phyloP scores from a whole-genome alignment of 179 eudicot species.

The Kewa caespitosa region DNA sequence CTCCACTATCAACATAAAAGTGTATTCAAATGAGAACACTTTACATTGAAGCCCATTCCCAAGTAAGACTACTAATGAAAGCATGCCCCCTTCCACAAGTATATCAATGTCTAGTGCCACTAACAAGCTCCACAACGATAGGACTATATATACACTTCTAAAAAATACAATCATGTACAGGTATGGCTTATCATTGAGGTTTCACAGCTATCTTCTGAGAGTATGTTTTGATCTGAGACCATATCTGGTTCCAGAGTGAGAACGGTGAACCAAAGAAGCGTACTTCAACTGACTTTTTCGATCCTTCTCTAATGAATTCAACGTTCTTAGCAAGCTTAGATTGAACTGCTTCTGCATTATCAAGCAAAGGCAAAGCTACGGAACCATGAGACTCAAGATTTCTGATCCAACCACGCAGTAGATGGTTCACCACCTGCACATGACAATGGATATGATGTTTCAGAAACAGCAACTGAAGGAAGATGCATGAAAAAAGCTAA shows the following conservation, averaged over 20 bases:
- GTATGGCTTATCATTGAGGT: slow-evolving; percentile 21
- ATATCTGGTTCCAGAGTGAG: slow-evolving; percentile 65
- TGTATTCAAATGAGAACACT: too few relatives aligned
- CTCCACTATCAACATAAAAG: too few relatives aligned
- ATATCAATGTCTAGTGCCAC: too few relatives aligned
- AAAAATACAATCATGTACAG: too few relatives aligned
- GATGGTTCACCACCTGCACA: slow-evolving; percentile 71
- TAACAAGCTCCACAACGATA: too few relatives aligned
- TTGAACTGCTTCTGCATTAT: slow-evolving; percentile 33
- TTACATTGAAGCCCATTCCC: too few relatives aligned
- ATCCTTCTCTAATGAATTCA: slow-evolving; percentile 67
- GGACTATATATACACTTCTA: too few relatives aligned
- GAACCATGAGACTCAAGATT: slow-evolving; percentile 64
- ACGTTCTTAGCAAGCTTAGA: slow-evolving; percentile 50
- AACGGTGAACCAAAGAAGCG: slow-evolving; percentile 53
- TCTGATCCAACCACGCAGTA: slow-evolving; percentile 82
- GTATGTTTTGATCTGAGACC: slow-evolving; percentile 43
- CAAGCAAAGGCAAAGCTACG: slow-evolving; percentile 65
- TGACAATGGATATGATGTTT: background rate
- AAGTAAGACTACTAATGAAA: too few relatives aligned
- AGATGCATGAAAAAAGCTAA: background rate
- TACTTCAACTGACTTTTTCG: slow-evolving; percentile 57
- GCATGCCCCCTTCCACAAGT: too few relatives aligned
- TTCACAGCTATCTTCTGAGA: slow-evolving; percentile 33
- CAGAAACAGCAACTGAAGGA: background rate